Percentiles rank a stretch among this genome's conserved stretches.
phyloP scores from a whole-genome alignment of 345 rosid species.

The Leavenworthia alabamica region DNA sequence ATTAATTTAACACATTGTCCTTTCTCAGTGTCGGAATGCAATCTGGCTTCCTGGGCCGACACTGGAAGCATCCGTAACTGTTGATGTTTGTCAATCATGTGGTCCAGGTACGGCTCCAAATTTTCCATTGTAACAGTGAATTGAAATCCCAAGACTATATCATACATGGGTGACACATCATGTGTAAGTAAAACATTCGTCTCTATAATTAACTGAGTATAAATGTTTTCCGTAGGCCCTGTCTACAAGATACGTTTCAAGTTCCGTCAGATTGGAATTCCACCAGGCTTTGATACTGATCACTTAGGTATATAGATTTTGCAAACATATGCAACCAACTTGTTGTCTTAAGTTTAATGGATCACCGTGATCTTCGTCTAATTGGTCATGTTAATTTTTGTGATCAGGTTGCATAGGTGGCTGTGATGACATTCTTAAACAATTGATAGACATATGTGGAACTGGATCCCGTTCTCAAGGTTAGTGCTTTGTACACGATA shows the following conservation, averaged over 20 bases:
- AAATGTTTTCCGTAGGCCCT: conserved; percentile 46
- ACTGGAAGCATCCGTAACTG: conserved; percentile 74
- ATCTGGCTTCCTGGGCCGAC: conserved; percentile 95
- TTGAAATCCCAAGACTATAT: not conserved
- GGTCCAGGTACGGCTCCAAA: conserved; percentile 49
- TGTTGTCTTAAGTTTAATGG: not conserved
- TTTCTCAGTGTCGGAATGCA: conserved; percentile 80
- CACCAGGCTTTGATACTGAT: conserved; percentile 65
- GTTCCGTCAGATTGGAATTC: conserved; percentile 91
- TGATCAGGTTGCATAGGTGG: conserved; percentile 86
- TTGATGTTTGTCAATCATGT: conserved; percentile 66
- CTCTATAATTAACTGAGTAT: not conserved
- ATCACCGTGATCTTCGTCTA: not conserved
- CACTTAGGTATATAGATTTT: conserved; percentile 58
- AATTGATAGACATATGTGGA: conserved; percentile 84
- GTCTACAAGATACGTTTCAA: conserved; percentile 82
- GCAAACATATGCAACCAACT: conserved; percentile 1
- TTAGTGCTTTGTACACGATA: conserved; percentile 17
- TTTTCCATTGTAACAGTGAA: not conserved
- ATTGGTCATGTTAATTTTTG: not conserved
- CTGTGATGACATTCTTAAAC: conserved; percentile 72
- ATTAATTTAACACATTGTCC: not conserved
- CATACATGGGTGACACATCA: not conserved
- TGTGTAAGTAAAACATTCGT: not conserved
- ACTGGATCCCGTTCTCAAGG: conserved; percentile 89